phyloP scores from a whole-genome alignment of 2,329 filamentous ascomycete genomes.

The Penicillium fuscoglaucum region DNA sequence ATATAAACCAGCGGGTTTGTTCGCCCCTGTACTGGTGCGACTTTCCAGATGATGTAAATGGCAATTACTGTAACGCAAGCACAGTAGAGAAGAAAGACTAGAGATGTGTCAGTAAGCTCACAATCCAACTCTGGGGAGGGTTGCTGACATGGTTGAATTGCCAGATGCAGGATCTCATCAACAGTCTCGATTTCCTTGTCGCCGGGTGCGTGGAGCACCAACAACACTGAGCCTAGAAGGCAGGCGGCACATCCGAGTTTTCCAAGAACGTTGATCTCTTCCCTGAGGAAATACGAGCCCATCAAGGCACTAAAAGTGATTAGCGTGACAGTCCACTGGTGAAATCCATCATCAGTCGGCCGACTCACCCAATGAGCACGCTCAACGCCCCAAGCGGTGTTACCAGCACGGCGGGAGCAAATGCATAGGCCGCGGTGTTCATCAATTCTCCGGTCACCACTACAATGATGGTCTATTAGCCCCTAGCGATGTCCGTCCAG shows the following conservation, averaged over 20 bases:
- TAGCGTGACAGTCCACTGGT: constrained; percentile 11
- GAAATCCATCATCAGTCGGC: not conserved
- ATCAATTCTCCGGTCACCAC: constrained; percentile 91
- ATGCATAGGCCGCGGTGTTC: constrained; percentile 98
- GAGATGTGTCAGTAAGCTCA: not conserved
- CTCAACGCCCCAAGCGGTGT: constrained; percentile 91
- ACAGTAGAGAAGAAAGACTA: constrained; percentile 92
- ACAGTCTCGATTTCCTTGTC: constrained; percentile 89
- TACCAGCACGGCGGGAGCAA: constrained; percentile 94
- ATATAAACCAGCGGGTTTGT: constrained; percentile 95
- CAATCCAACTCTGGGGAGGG: too few relatives aligned
- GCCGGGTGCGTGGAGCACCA: constrained; percentile 92
- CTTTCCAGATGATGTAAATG: constrained; percentile 90
- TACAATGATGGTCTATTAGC: constrained; percentile 39
- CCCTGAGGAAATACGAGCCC: constrained; percentile 89
- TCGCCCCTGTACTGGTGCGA: constrained; percentile 86
- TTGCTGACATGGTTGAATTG: constrained; percentile 74
- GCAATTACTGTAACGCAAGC: constrained; percentile 78
- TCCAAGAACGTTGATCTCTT: constrained; percentile 84
- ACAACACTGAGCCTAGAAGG: constrained; percentile 91
- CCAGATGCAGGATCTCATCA: constrained; percentile 84
- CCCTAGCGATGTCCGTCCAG: constrained; percentile 23
- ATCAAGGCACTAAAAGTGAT: constrained; percentile 69
- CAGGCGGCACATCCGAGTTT: constrained; percentile 96
- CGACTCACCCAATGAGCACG: constrained; percentile 74